A percentile compares a stretch with the other conserved stretches of the same genome.
Evolutionary conservation across 805 yeast genomes (phyloP).

Genomic region (Lipomyces mesembrius): DNA sequence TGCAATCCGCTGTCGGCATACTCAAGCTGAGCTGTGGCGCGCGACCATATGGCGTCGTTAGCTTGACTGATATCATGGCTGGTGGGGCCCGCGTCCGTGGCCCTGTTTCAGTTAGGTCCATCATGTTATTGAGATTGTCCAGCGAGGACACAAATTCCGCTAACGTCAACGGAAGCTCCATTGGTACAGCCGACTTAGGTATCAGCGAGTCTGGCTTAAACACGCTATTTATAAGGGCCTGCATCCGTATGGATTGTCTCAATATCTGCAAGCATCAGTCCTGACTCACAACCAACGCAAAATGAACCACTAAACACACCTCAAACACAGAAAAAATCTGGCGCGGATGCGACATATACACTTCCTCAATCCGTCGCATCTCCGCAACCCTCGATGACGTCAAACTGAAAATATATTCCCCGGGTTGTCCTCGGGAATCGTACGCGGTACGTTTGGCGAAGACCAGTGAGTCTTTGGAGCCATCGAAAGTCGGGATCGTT

Average conservation of each 20-base stretch:
- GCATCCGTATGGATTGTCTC: constrained; percentile 26
- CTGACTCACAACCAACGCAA: not conserved
- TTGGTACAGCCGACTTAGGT: not conserved
- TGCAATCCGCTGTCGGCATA: constrained; percentile 21
- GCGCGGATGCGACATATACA: constrained; percentile 31
- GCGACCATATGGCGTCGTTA: constrained; percentile 24
- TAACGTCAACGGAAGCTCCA: not conserved
- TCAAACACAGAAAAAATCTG: constrained; percentile 27
- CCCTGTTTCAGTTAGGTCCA: not conserved
- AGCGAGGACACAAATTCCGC: not conserved
- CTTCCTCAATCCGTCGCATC: constrained; percentile 22
- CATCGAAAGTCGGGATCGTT: constrained; percentile 5
- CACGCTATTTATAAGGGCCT: constrained; percentile 23
- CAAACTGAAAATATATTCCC: constrained; percentile 17
- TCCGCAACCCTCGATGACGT: constrained; percentile 17
- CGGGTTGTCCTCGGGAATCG: constrained; percentile 19
- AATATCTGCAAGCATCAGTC: constrained; percentile 10
- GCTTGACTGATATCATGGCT: constrained; percentile 14
- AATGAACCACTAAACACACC: not conserved
- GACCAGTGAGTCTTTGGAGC: constrained; percentile 5
- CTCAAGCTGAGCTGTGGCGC: constrained; percentile 19
- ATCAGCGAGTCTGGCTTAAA: constrained; percentile 4
- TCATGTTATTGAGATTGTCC: not conserved
- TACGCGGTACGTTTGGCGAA: constrained; percentile 16
- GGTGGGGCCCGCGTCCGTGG: constrained; percentile 1